phyloP scores from a whole-genome alignment of 768 basidiomycete species.

The Chalciporus piperatus region DNA sequence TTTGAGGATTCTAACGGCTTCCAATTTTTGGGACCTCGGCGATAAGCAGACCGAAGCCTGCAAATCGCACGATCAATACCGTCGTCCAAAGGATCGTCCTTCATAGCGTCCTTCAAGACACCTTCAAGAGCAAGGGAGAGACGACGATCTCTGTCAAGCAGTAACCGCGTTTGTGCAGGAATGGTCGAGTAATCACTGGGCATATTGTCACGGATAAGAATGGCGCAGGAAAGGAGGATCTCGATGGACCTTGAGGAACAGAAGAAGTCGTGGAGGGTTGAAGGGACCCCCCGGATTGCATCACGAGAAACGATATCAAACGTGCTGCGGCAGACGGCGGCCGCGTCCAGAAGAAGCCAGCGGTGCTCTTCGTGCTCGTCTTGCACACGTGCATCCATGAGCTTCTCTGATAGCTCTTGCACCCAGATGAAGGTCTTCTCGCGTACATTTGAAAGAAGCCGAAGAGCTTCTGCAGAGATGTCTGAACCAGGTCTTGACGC shows the following conservation, averaged over 20 bases:
- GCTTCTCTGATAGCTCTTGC: slow-evolving; percentile 21
- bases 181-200: neutral
- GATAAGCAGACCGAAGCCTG: slow-evolving; percentile 5
- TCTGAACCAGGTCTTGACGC: slow-evolving; percentile 11
- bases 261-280: slow-evolving; percentile 6
- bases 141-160: slow-evolving; percentile 22
- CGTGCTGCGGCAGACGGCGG: slow-evolving; percentile 34
- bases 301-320: slow-evolving; percentile 9
- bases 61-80: slow-evolving; percentile 15
- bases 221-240: slow-evolving; percentile 20
- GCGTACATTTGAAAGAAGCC: slow-evolving; percentile 29
- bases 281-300: neutral
- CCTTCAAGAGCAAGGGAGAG: slow-evolving; percentile 20
- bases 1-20: neutral
- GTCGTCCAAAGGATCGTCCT: neutral
- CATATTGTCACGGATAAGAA: slow-evolving; percentile 19
- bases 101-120: neutral
- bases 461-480: slow-evolving; percentile 16
- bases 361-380: neutral
- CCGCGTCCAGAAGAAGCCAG: slow-evolving; percentile 31
- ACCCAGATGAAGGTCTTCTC: slow-evolving; percentile 32
- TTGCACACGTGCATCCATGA: slow-evolving; percentile 1
- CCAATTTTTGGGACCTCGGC: slow-evolving; percentile 11
- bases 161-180: neutral
- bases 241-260: slow-evolving; percentile 12